Conservation (phyloP, 108 stramenopile species). For the Epipyxis sp. region DNA sequence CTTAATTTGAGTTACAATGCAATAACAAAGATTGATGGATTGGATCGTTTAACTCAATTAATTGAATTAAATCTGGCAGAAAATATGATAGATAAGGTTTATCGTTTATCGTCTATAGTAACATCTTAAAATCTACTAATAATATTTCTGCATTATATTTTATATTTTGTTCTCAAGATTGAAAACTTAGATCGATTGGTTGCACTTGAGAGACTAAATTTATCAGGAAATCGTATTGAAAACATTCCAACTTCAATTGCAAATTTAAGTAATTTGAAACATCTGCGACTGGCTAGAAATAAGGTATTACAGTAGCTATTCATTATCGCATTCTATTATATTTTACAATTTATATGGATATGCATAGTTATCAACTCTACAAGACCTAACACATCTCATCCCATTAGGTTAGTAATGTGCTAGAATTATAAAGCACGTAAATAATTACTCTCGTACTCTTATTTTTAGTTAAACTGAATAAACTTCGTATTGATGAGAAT, state of each 20-base stretch:
- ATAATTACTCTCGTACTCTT: too few species aligned
- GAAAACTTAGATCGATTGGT: conserved; percentile 5
- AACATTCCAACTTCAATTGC: not conserved
- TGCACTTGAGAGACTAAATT: not conserved
- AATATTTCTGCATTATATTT: too few species aligned
- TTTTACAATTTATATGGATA: too few species aligned
- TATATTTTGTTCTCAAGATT: too few species aligned
- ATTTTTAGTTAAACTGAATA: too few species aligned
- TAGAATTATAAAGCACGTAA: too few species aligned
- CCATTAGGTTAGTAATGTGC: too few species aligned
- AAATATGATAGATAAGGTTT: conserved; percentile 4
- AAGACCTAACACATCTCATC: too few species aligned
- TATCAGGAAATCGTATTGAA: conserved; percentile 22
- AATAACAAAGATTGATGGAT: conserved; percentile 26
- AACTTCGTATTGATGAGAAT: conserved; percentile 2
- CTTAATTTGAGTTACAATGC: conserved; percentile 31
- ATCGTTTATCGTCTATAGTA: not conserved
- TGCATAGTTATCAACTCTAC: too few species aligned
- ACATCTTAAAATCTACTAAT: too few species aligned
- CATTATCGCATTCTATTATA: too few species aligned
- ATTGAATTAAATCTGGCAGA: conserved; percentile 23
- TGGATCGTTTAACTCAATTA: conserved; percentile 13
- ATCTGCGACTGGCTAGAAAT: conserved; percentile 11
- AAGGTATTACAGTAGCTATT: too few species aligned
- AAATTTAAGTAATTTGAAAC: not conserved